Evolutionary conservation across 2,329 filamentous ascomycete species (phyloP), one percentile per base, ranked within the genome.

Genomic region (Xylaria sp.): DNA sequence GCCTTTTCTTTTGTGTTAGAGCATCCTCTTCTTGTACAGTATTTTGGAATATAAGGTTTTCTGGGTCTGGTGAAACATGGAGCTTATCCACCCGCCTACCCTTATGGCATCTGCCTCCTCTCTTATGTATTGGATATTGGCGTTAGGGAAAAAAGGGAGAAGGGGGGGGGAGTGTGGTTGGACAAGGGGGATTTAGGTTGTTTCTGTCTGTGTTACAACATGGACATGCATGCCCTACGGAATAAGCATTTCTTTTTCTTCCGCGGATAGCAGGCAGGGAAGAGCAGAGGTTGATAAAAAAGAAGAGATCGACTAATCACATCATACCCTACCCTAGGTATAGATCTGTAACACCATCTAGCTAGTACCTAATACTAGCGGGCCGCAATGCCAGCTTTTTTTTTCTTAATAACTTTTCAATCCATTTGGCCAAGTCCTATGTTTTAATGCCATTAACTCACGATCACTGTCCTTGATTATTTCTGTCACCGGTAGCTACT

Each of bases 1-100:
- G n/a, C n/a, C n/a, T 56, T 65, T 57, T 53, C 50, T 47, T 65
- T 65, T 62, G 51, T 66, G 15, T 31, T 57, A 65, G 57, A 60
- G 62, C 45, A 29, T 54, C 0, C 33, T 9, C 45, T 49, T 47
- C 56, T 54, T 61, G 59, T 54, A 54, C 20, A 61, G 55, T 10
- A n/a, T n/a, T 38, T 45, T 36, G 27, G 29, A 38, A 17, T 53
- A 36, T 53, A n/a, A 31, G 20, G 2, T 20, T 25, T 47, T 54
- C 11, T 36, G 31, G 15, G 3, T 47, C 36, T 11, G n/a, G 39
- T 25, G 10, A 29, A 13, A 54, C 7, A n/a, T 9, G n/a, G 51
- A 17, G 53, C 20, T 10, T 29, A 7, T 44, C 42, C 22, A 5
- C 38, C 15, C n/a, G n/a, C n/a, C n/a, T n/a, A n/a, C n/a, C n/a